Base-by-base conservation (phyloP, 768 basidiomycete genomes). In the Phanerochaete carnosa region DNA sequence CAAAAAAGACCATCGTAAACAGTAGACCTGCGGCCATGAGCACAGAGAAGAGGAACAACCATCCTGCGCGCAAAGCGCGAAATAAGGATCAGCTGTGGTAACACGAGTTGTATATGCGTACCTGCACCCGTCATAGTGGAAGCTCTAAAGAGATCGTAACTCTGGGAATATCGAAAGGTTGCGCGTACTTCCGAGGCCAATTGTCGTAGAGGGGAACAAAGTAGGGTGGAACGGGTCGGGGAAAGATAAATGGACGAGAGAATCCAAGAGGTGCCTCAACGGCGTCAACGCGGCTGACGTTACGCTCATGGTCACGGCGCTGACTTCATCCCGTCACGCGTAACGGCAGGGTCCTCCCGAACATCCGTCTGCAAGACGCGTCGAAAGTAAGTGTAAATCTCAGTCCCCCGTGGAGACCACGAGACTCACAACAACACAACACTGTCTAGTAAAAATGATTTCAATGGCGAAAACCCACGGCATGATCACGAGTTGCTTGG, bases 1-100 rank as follows among this genome's bases (percentile, higher is more conserved):
- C 96, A 77, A 97, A 99, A 83, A 98, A 99, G 73, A 99, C 97
- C 90, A 95, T 95, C 67, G 95, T 97, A 80, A 99, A 99, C 62
- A 99, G 80, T 61, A 98, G 81, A 33, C 89, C 94, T 22, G 95
- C 96, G 66, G 95, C 90, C 86, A 94, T 87, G 57, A 98, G 87
- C 73, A 98, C 95, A 72, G 94, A 86, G 73, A 98, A 95, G 68
- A 98, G 84, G 80, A 97, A 99, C 65, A 99, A 77, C 96, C 95
- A 98, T 72, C 93, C 95, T 95, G 50, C 28, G 9, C 43, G 15
- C 26, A 9, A 35, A 12, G 51, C 4, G 43, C 39, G 29, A n/a
- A 22, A 50, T 16, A 0, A 55, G 7, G 23, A 37, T 43, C 25
- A 54, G 30, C 54, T 33, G 23, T 45, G 16, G n/a, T 57, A 32